Percentiles rank a stretch among this genome's conserved stretches.
phyloP scores from a whole-genome alignment of 768 basidiomycete species.

The Glaciozyma antarctica region DNA sequence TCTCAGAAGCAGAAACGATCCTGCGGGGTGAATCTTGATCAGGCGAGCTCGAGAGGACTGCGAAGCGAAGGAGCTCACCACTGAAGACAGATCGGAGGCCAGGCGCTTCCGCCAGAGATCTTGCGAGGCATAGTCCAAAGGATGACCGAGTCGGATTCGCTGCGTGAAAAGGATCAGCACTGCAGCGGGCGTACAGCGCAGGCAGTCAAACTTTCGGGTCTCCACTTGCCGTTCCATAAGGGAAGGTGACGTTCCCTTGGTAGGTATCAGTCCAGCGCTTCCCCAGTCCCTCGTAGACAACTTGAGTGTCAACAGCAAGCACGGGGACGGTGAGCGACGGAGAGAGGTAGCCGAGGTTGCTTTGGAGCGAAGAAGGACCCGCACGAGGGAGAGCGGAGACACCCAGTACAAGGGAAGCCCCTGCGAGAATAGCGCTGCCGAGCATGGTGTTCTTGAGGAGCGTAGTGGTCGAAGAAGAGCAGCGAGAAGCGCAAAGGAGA shows the following conservation, averaged over 20 bases:
- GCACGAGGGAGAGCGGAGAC: background rate
- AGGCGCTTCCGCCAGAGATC: conserved; percentile 8
- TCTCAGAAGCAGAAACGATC: background rate
- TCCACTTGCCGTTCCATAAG: conserved; percentile 6
- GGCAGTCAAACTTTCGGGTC: background rate
- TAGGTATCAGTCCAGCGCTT: conserved; percentile 6
- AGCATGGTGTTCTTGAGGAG: background rate
- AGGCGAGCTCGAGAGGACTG: background rate
- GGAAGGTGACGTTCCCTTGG: conserved; percentile 9
- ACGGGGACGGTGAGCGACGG: background rate
- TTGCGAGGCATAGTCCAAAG: conserved; percentile 18
- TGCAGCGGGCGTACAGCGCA: background rate
- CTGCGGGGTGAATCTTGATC: background rate
- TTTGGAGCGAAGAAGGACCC: background rate
- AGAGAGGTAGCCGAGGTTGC: conserved; percentile 9
- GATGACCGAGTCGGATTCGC: conserved; percentile 6
- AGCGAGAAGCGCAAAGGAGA: too few species aligned
- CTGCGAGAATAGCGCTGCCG: background rate
- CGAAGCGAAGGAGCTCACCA: background rate
- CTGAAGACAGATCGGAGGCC: conserved; percentile 8
- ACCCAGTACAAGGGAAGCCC: background rate
- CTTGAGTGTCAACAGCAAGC: background rate
- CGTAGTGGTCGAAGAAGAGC: too few species aligned
- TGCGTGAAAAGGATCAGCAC: background rate
- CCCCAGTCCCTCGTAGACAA: background rate